A percentile compares a stretch with the other conserved stretches of the same genome.
Conservation (phyloP, 108 stramenopile genomes). For the Pseudonitzschia delicatissima region DNA sequence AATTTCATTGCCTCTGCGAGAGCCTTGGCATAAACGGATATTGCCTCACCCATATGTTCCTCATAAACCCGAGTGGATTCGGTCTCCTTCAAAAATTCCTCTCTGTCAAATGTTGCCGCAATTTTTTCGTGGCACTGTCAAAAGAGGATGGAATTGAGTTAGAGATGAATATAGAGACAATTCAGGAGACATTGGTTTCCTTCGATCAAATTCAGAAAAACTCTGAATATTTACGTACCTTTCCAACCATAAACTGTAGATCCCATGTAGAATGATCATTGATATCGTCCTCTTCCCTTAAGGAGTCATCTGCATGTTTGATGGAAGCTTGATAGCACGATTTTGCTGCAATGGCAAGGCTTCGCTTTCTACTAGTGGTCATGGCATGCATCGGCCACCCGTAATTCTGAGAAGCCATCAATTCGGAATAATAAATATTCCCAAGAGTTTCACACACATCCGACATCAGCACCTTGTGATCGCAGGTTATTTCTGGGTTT, state of each 20-base stretch:
- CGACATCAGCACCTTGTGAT: slow-evolving; percentile 31
- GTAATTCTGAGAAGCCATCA: slow-evolving; percentile 74
- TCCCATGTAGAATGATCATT: slow-evolving; percentile 63
- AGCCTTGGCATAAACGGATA: slow-evolving; percentile 55
- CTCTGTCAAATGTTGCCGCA: slow-evolving; percentile 51
- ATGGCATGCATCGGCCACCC: slow-evolving; percentile 71
- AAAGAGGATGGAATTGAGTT: not conserved
- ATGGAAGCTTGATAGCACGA: slow-evolving; percentile 54
- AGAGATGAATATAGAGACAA: not conserved
- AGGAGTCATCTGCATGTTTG: slow-evolving; percentile 29
- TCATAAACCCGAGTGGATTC: slow-evolving; percentile 54
- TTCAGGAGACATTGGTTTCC: not conserved
- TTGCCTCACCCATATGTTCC: slow-evolving; percentile 44
- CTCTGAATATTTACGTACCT: slow-evolving; percentile 51
- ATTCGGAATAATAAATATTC: slow-evolving; percentile 53
- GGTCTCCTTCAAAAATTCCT: slow-evolving; percentile 33
- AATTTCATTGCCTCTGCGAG: slow-evolving; percentile 42
- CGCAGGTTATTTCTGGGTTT: slow-evolving; percentile 31
- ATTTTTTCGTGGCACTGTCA: slow-evolving; percentile 75
- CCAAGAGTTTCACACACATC: slow-evolving; percentile 72
- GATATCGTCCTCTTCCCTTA: slow-evolving; percentile 13
- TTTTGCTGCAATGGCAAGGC: slow-evolving; percentile 52
- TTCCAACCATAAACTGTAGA: slow-evolving; percentile 76
- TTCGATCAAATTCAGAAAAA: too few relatives aligned
- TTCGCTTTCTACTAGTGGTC: slow-evolving; percentile 51